A percentile compares a stretch with the other conserved stretches of the same genome.
phyloP scores from a whole-genome alignment of 2,329 filamentous ascomycete species.

The Seiridium unicorne region DNA sequence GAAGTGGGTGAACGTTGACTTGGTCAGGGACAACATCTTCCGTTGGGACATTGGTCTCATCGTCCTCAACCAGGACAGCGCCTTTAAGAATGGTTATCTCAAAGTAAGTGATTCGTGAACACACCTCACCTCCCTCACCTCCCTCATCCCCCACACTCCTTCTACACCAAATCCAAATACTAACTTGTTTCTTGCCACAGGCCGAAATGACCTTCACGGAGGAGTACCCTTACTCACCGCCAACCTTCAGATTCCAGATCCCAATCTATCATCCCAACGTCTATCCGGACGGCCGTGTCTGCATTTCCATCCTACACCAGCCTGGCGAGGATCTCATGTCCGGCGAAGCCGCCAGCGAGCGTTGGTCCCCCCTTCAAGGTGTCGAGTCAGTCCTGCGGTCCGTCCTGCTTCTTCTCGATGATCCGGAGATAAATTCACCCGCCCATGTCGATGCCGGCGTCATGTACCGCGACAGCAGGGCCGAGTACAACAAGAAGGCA shows the following conservation, averaged over 20 bases:
- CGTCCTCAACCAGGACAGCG: constrained; percentile 87
- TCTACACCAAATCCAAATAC: not conserved
- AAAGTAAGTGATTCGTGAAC: constrained; percentile 44
- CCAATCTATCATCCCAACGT: constrained; percentile 92
- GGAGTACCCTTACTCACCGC: constrained; percentile 88
- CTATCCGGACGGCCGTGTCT: constrained; percentile 85
- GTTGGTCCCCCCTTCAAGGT: constrained; percentile 91
- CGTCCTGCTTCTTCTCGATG: constrained; percentile 86
- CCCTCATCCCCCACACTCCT: not conserved
- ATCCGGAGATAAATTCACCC: constrained; percentile 88
- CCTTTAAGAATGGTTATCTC: constrained; percentile 92
- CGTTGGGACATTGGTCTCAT: constrained; percentile 87
- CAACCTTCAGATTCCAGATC: constrained; percentile 78
- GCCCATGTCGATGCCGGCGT: constrained; percentile 94
- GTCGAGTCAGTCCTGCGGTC: constrained; percentile 94
- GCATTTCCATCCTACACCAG: constrained; percentile 93
- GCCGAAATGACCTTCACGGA: constrained; percentile 82
- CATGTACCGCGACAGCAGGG: constrained; percentile 72
- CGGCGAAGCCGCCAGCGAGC: constrained; percentile 83
- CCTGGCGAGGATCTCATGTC: constrained; percentile 93
- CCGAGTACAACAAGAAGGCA: constrained; percentile 69
- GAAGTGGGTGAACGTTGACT: constrained; percentile 91
- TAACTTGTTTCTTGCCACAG: constrained; percentile 29
- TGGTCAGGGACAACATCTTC: constrained; percentile 80
- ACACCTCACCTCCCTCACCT: not conserved